Evolutionary conservation across 352 stramenopile species (phyloP), one percentile per base, ranked within the genome.

Genomic region (Pythium dissimile): DNA sequence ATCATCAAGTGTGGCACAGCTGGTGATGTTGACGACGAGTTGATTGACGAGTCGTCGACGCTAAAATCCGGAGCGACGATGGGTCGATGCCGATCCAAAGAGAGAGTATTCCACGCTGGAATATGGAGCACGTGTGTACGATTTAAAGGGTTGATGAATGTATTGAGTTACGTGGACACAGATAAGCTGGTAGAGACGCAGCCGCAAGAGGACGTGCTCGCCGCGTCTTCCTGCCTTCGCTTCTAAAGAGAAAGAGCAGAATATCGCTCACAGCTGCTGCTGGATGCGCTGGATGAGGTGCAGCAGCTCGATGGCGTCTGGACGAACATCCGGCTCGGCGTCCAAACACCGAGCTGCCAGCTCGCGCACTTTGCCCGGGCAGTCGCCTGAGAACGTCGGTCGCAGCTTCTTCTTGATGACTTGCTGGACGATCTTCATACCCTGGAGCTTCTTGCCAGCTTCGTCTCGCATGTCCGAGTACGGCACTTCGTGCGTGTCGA

Each of bases 391-490:
- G 44, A 93, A 89, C 43, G 81, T 79, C 23, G 81, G 81, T 6
- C 79, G 75, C 45, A 90, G 39, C 28, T 77, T 75, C 37, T 84
- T 68, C 59, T 73, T 65, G 50, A 88, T 87, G 47, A 93, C 84
- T 66, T 88, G 82, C 55, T 92, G 77, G 47, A 90, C 76, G 42
- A 93, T 85, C 66, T 89, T 89, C 77, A 91, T 92, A 24, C 75
- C 75, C 59, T 90, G 80, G 39, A 93, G 61, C 54, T 88, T 86
- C 58, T 87, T 87, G 46, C 78, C 78, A 9, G 80, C 67, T 15
- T 77, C 75, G 67, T 91, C 80, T 21, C 72, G 72, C 56, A 87
- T 79, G 73, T 93, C 81, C 43, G 80, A 84, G 66, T 90, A 93
- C 57, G 83, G 83, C 51, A 91, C 56, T 88, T 88, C 47, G 47